These are phyloP conservation scores for Coemansia pectinata DNA, from an alignment of 192 early-diverging fungal genomes.

Conservation along the genomic window DNA sequence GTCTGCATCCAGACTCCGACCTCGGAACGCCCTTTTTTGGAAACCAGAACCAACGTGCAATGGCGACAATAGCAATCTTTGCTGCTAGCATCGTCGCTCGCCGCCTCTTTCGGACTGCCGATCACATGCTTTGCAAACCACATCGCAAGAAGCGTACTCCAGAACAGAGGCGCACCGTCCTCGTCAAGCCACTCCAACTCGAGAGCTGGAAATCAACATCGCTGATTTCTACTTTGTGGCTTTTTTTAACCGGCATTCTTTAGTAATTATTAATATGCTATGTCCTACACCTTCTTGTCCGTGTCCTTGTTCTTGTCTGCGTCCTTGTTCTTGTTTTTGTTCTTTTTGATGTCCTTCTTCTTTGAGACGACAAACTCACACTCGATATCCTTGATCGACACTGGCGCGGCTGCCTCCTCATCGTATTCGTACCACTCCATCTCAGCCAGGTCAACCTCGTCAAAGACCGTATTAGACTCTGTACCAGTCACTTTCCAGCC, in stretches of 20 bases:
- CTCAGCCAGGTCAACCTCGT: slow-evolving; percentile 75
- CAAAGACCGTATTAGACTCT: slow-evolving; percentile 69
- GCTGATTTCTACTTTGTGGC: background rate
- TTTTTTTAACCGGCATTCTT: background rate
- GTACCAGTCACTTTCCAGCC: slow-evolving; percentile 70
- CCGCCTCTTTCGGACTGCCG: background rate
- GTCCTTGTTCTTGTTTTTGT: background rate
- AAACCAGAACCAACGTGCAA: background rate
- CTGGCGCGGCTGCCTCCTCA: slow-evolving; percentile 57
- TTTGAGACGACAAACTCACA: slow-evolving; percentile 23
- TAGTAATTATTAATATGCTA: background rate
- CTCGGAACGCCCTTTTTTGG: background rate
- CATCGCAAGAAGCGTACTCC: background rate
- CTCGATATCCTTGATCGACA: slow-evolving; percentile 41
- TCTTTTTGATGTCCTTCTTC: slow-evolving; percentile 4
- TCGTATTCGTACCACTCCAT: slow-evolving; percentile 91
- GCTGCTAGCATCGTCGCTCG: background rate
- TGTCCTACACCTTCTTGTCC: background rate
- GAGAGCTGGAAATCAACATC: background rate
- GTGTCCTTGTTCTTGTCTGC: background rate
- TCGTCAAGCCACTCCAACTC: background rate
- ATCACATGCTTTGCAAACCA: background rate
- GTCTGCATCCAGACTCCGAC: background rate
- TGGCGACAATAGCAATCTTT: background rate
- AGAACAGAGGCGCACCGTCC: background rate